Evolutionary conservation across 768 basidiomycete species (phyloP).

Genomic region (Suillus ampliporus): DNA sequence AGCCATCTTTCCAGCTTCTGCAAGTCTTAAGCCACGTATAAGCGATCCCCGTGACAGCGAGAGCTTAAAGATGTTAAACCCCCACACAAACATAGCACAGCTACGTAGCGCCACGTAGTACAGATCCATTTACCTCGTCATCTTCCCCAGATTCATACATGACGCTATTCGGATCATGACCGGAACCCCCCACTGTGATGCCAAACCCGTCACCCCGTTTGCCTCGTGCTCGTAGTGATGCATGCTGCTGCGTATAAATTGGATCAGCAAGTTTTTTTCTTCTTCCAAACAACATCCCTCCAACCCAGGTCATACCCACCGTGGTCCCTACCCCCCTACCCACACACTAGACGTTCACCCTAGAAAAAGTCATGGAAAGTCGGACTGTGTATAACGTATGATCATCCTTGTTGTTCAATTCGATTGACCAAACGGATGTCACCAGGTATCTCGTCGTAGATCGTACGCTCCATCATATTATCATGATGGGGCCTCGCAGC

Average conservation of each 20-base stretch:
- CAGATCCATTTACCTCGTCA: neutral
- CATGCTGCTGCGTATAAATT: neutral
- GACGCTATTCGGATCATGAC: neutral
- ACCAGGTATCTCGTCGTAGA: slow-evolving; percentile 16
- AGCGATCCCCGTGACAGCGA: neutral
- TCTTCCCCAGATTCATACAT: neutral
- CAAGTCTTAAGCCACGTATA: neutral
- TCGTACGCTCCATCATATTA: slow-evolving; percentile 20
- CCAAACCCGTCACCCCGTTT: neutral
- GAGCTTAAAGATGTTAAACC: neutral
- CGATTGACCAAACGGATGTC: neutral
- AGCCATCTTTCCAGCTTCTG: neutral
- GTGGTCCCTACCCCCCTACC: slow-evolving; percentile 4
- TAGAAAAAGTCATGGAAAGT: slow-evolving; percentile 18
- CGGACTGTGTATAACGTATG: slow-evolving; percentile 17
- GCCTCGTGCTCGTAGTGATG: neutral
- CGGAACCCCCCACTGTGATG: neutral
- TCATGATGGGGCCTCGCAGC: slow-evolving; percentile 30
- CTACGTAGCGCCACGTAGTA: neutral
- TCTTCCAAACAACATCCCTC: neutral
- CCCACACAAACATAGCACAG: neutral
- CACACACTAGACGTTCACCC: neutral
- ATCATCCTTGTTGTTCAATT: neutral
- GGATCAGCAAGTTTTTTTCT: neutral
- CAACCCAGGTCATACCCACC: neutral